A percentile compares a stretch with the other conserved stretches of the same genome.
Conservation (phyloP, 352 stramenopile genomes). For the Phytopythium mirpurense region DNA sequence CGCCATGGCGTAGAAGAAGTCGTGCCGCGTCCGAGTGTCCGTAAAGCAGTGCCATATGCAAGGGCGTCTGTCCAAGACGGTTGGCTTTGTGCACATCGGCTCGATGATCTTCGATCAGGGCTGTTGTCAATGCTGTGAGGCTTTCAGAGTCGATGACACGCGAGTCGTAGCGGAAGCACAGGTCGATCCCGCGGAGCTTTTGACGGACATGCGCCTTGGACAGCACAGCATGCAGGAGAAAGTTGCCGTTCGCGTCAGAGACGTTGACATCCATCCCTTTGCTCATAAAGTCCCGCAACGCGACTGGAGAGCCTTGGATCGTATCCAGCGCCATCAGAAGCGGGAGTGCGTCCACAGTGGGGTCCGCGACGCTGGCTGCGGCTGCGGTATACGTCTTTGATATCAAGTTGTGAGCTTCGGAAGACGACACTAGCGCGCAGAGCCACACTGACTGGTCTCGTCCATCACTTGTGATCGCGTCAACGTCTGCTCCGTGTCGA, state of each 20-base stretch:
- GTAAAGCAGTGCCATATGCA: slow-evolving; percentile 66
- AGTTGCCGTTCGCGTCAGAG: slow-evolving; percentile 53
- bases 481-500: slow-evolving; percentile 26
- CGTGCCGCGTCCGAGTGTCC: slow-evolving; percentile 35
- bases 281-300: slow-evolving; percentile 30
- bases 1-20: slow-evolving; percentile 35
- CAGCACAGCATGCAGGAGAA: slow-evolving; percentile 55
- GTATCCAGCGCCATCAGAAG: slow-evolving; percentile 29
- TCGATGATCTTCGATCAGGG: slow-evolving; percentile 27
- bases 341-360: slow-evolving; percentile 13
- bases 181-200: slow-evolving; percentile 39
- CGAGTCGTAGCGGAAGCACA: slow-evolving; percentile 63
- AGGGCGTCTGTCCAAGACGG: slow-evolving; percentile 44
- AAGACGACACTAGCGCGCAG: slow-evolving; percentile 37
- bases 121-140: slow-evolving; percentile 17
- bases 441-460: slow-evolving; percentile 52
- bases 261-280: slow-evolving; percentile 48
- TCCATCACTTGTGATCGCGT: slow-evolving; percentile 51
- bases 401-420: slow-evolving; percentile 8
- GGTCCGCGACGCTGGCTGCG: slow-evolving; percentile 5
- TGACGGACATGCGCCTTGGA: slow-evolving; percentile 44
- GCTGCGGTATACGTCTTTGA: slow-evolving; percentile 13
- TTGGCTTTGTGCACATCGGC: slow-evolving; percentile 61
- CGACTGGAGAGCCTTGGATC: slow-evolving; percentile 24
- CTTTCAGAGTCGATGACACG: slow-evolving; percentile 12